Conservation (phyloP, 1,284 basidiomycete species). For the Bjerkandera adusta region DNA sequence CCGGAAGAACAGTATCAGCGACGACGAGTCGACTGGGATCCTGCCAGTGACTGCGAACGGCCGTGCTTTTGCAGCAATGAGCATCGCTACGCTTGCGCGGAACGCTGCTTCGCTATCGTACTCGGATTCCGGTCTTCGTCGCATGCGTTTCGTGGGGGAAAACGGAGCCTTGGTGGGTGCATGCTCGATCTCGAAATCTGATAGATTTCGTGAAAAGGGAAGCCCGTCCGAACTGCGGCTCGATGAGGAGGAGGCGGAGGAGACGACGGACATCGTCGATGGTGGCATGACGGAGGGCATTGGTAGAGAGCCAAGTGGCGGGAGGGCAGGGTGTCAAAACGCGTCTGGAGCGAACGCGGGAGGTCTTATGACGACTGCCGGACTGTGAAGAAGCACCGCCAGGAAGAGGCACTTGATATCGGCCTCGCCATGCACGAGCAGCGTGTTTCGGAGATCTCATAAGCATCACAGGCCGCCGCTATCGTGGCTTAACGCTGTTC, state of each 20-base stretch:
- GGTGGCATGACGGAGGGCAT: too few relatives aligned
- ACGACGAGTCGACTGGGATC: constrained; percentile 67
- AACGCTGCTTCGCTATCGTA: constrained; percentile 53
- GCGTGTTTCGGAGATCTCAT: constrained; percentile 22
- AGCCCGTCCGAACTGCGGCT: constrained; percentile 28
- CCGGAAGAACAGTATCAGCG: constrained; percentile 73
- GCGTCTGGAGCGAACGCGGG: constrained; percentile 14
- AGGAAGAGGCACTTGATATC: constrained; percentile 11
- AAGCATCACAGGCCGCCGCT: constrained; percentile 14
- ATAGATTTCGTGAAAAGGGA: constrained; percentile 31
- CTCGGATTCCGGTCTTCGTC: constrained; percentile 33
- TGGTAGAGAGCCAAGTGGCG: too few relatives aligned
- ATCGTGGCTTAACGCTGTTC: constrained; percentile 6
- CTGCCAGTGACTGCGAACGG: constrained; percentile 67
- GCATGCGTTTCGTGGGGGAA: constrained; percentile 24
- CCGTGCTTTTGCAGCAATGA: constrained; percentile 57
- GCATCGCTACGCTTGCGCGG: constrained; percentile 51
- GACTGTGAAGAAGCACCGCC: constrained; percentile 5
- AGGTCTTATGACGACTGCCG: constrained; percentile 31
- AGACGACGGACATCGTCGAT: constrained; percentile 26
- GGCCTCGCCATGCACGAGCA: constrained; percentile 21
- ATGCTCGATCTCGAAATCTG: constrained; percentile 58
- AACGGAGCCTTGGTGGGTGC: constrained; percentile 25
- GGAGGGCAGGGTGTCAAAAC: constrained; percentile 12
- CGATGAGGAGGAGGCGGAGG: constrained; percentile 23